Percentiles rank a stretch among this genome's conserved stretches.
Evolutionary conservation across 176 grass and related monocot species (phyloP).

Genomic region (Thalia dealbata): DNA sequence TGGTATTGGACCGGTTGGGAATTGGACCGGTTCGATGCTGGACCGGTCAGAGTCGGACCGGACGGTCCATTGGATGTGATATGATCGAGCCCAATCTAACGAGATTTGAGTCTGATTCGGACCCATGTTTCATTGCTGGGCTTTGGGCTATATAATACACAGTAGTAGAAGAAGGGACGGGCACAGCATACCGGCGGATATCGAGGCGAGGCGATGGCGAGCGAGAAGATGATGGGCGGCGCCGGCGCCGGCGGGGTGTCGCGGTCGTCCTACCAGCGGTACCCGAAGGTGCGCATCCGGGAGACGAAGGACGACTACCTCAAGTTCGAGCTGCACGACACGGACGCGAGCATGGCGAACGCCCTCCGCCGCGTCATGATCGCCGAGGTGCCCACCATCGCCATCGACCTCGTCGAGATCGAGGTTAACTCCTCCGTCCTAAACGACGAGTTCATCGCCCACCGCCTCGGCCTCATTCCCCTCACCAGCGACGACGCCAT

Average conservation of each 20-base stretch:
- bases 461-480: slow-evolving; percentile 87
- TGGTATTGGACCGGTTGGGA: no score
- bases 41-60: no score
- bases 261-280: slow-evolving; percentile 54
- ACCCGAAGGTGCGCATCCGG: slow-evolving; percentile 67
- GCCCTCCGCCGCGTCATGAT: slow-evolving; percentile 92
- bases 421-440: slow-evolving; percentile 88
- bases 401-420: slow-evolving; percentile 93
- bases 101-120: no score
- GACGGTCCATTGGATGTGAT: no score
- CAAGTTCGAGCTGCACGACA: slow-evolving; percentile 88
- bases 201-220: slow-evolving; percentile 7
- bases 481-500: slow-evolving; percentile 78
- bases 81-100: no score
- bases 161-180: no score
- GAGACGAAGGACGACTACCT: slow-evolving; percentile 73
- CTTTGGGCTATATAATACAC: no score
- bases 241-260: neutral
- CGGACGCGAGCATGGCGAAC: slow-evolving; percentile 92
- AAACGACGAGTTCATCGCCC: slow-evolving; percentile 96
- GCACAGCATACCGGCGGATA: neutral
- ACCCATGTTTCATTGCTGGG: no score
- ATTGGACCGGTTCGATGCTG: no score
- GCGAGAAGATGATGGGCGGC: slow-evolving; percentile 4
- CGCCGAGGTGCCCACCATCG: slow-evolving; percentile 84